Evolutionary conservation across 2,329 filamentous ascomycete genomes (phyloP), one percentile per base, ranked within the genome.

Genomic region (Amauroascus niger): DNA sequence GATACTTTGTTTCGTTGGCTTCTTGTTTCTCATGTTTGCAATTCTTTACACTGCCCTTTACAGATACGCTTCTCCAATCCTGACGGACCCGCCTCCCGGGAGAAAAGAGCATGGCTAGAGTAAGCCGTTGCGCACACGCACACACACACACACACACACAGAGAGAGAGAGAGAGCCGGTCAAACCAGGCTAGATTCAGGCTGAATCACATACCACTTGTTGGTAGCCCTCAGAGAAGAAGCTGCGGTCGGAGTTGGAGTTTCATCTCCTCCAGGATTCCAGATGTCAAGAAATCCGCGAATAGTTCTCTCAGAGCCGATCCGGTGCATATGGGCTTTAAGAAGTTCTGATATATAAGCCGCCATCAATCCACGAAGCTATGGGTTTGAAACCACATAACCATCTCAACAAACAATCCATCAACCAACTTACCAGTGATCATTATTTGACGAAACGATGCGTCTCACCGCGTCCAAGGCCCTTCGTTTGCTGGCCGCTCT

Each of bases 401-500:
- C 30, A 49, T 49, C 47, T 16, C 32, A 35, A 37, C 7, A 30
- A 49, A 20, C 6, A 37, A n/a, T n/a, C n/a, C 32, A 37, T 16
- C 14, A 26, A 49, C 22, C n/a, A 49, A 3, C 18, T 24, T 30
- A 37, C 9, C 16, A n/a, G 18, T n/a, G n/a, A n/a, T n/a, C 9
- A 7, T n/a, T 14, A 44, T 9, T 44, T 14, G 20, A 24, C 41
- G 41, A 24, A 20, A 43, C 37, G 43, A 51, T 51, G 49, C 49
- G 26, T 51, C 13, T 51, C 24, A n/a, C 33, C 37, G 37, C 11
- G 14, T 28, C 37, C 3, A 51, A 43, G 24, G 26, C 22, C 20
- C 7, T 51, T n/a, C 49, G n/a, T 33, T 39, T 51, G 35, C 37
- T 51, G 33, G 49, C 49, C 14, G 49, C 24, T 28, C 13, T 41